These are phyloP conservation scores for Cryptosporidium andersoni DNA, from an alignment of 169 alveolate species.

Conservation along the genomic window DNA sequence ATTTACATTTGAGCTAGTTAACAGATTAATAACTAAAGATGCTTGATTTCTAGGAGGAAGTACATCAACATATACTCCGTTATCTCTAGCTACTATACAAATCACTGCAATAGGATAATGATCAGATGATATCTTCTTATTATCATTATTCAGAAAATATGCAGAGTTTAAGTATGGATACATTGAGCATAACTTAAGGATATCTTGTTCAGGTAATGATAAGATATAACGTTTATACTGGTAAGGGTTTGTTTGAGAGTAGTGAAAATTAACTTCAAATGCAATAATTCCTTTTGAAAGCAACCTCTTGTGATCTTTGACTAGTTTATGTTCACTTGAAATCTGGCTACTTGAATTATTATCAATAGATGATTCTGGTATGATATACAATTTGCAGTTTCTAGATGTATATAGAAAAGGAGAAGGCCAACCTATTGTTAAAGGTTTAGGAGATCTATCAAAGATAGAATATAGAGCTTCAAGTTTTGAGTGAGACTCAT, in stretches of 20 bases:
- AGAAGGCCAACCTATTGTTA: conserved; percentile 50
- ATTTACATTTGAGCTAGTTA: not conserved
- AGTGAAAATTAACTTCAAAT: conserved; percentile 47
- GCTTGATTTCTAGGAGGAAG: conserved; percentile 69
- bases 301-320: not conserved
- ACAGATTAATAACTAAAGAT: conserved; percentile 18
- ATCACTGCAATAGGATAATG: conserved; percentile 50
- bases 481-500: not conserved
- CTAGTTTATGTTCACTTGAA: not conserved
- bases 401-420: conserved; percentile 59
- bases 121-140: conserved; percentile 1
- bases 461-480: conserved; percentile 4
- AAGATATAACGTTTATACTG: conserved; percentile 54
- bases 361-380: conserved; percentile 1
- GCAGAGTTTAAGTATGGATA: conserved; percentile 65
- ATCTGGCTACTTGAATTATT: not conserved
- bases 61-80: conserved; percentile 52
- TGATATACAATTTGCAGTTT: conserved; percentile 52
- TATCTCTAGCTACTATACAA: conserved; percentile 46
- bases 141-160: conserved; percentile 49
- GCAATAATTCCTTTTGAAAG: conserved; percentile 29
- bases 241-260: conserved; percentile 42
- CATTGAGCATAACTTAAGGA: conserved; percentile 32
- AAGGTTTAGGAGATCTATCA: not conserved
- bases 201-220: conserved; percentile 64